A percentile compares a stretch with the other conserved stretches of the same genome.
Conservation (phyloP, 106 monocot genomes). For the Triglochin maritima region DNA sequence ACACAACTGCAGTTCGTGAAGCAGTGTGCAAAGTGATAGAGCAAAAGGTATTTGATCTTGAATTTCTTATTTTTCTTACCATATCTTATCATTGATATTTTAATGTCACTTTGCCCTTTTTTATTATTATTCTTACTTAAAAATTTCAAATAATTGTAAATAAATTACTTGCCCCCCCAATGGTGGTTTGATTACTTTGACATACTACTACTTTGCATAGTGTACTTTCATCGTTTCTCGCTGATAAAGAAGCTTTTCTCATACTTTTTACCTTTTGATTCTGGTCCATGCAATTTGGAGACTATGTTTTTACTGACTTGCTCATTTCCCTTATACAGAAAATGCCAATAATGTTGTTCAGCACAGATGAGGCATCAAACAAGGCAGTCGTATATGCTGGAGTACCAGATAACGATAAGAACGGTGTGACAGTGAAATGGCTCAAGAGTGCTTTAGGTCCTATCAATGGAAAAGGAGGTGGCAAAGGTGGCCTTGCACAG, state of each 20-base stretch:
- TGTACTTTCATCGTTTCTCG: too few relatives aligned
- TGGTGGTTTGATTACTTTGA: too few relatives aligned
- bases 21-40: slow-evolving; percentile 78
- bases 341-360: slow-evolving; percentile 72
- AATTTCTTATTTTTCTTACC: not conserved
- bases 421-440: slow-evolving; percentile 55
- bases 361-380: slow-evolving; percentile 57
- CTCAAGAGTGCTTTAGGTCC: slow-evolving; percentile 58
- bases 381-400: slow-evolving; percentile 80
- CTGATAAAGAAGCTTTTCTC: not conserved
- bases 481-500: slow-evolving; percentile 85
- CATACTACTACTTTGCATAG: too few relatives aligned
- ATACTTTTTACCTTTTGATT: not conserved
- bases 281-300: not conserved
- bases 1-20: slow-evolving; percentile 75
- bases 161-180: not conserved
- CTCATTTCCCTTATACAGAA: slow-evolving; percentile 22
- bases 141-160: too few relatives aligned
- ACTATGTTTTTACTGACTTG: not conserved
- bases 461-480: slow-evolving; percentile 82
- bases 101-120: not conserved
- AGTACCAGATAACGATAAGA: slow-evolving; percentile 39
- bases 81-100: not conserved
- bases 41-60: slow-evolving; percentile 36
- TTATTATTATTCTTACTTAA: not conserved